Percentiles rank a stretch among this genome's conserved stretches.
phyloP scores from a whole-genome alignment of 1,139 yeast genomes.

The Lodderomyces beijingensis region DNA sequence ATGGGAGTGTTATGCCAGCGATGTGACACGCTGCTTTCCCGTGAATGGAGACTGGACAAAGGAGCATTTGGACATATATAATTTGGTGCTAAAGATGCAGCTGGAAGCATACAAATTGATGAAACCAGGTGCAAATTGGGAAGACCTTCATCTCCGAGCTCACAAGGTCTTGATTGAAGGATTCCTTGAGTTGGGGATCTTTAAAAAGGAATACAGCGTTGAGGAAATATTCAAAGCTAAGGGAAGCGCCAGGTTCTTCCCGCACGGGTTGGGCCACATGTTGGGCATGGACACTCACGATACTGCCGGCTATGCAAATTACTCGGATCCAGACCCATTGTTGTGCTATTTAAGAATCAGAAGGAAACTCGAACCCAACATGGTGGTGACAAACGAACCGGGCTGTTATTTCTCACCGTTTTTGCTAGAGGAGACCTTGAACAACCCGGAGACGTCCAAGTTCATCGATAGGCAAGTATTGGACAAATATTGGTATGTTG shows the following conservation, averaged over 20 bases:
- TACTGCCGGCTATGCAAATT: constrained; percentile 84
- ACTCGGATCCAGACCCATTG: constrained; percentile 74
- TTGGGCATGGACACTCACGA: constrained; percentile 96
- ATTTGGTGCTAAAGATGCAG: constrained; percentile 84
- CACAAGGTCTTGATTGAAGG: constrained; percentile 73
- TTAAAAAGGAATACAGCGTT: constrained; percentile 53
- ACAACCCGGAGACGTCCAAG: constrained; percentile 52
- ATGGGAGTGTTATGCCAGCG: constrained; percentile 89
- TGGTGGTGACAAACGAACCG: constrained; percentile 95
- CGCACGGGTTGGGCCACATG: constrained; percentile 93
- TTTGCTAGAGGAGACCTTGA: constrained; percentile 61
- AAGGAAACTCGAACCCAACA: constrained; percentile 63
- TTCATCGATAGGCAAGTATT: constrained; percentile 64
- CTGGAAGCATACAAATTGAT: constrained; percentile 59
- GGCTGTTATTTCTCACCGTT: constrained; percentile 89
- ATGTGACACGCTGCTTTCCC: constrained; percentile 95
- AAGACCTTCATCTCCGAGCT: constrained; percentile 72
- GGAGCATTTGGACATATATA: constrained; percentile 81
- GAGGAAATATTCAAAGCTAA: constrained; percentile 68
- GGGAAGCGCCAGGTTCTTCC: constrained; percentile 77
- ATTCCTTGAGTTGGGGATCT: constrained; percentile 72
- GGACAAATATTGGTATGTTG: constrained; percentile 78
- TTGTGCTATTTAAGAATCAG: constrained; percentile 76
- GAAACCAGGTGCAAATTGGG: constrained; percentile 85
- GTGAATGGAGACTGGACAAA: constrained; percentile 83